phyloP scores from a whole-genome alignment of 768 basidiomycete species.

The Agaricus subrufescens region DNA sequence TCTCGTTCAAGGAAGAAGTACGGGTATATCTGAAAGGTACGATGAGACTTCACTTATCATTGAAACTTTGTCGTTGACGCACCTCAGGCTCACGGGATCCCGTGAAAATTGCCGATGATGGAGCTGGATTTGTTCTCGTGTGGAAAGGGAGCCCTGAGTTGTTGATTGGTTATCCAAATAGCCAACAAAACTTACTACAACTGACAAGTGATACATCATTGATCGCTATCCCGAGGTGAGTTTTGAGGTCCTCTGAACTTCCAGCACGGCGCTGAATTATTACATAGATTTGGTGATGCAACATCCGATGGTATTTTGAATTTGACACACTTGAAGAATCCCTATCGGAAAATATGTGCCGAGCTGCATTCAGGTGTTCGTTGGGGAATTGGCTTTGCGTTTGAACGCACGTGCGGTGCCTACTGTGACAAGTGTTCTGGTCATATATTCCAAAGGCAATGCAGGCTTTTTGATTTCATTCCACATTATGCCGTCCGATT shows the following conservation, averaged over 20 bases:
- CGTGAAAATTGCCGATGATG: slow-evolving; percentile 58
- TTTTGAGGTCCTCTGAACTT: background rate
- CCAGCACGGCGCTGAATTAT: slow-evolving; percentile 3
- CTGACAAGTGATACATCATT: slow-evolving; percentile 75
- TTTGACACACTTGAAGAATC: slow-evolving; percentile 20
- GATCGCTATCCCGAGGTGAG: slow-evolving; percentile 83
- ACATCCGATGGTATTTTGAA: slow-evolving; percentile 17
- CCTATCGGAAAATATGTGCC: slow-evolving; percentile 71
- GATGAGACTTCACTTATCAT: slow-evolving; percentile 3
- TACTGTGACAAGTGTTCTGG: slow-evolving; percentile 63
- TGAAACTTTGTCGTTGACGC: background rate
- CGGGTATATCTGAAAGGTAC: slow-evolving; percentile 85
- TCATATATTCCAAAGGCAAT: slow-evolving; percentile 65
- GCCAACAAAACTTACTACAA: slow-evolving; percentile 76
- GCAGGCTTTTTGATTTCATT: slow-evolving; percentile 74
- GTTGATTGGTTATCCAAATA: slow-evolving; percentile 64
- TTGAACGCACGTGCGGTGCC: slow-evolving; percentile 77
- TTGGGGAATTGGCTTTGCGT: slow-evolving; percentile 78
- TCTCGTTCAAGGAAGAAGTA: slow-evolving; percentile 66
- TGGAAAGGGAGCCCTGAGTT: slow-evolving; percentile 78
- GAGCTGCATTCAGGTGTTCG: slow-evolving; percentile 80
- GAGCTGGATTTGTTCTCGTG: slow-evolving; percentile 83
- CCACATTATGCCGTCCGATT: slow-evolving; percentile 77
- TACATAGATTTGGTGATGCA: slow-evolving; percentile 10
- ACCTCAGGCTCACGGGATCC: slow-evolving; percentile 76